Evolutionary conservation across 306 rosid species (phyloP).

Genomic region (Spatholobus suberectus): DNA sequence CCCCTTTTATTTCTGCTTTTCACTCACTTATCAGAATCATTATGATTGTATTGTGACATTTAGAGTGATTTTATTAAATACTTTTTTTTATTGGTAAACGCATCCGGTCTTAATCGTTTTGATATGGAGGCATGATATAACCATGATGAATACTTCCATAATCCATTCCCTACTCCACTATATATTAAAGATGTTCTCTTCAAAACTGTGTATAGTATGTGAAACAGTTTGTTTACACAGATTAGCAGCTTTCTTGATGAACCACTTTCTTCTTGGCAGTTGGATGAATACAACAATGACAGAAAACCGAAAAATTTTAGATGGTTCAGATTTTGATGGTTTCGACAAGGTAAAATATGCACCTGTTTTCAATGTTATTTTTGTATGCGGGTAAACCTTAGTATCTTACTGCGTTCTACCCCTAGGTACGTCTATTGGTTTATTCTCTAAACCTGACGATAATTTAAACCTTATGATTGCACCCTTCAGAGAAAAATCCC

Average conservation of each 20-base stretch:
- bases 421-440: not conserved
- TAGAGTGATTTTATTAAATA: not conserved
- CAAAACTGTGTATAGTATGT: not conserved
- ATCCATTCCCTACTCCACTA: slow-evolving; percentile 13
- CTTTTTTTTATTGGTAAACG: not conserved
- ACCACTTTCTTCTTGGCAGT: slow-evolving; percentile 54
- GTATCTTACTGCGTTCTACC: slow-evolving; percentile 1
- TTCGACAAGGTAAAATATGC: slow-evolving; percentile 75
- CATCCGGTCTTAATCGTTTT: slow-evolving; percentile 6
- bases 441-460: slow-evolving; percentile 15
- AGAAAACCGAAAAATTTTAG: slow-evolving; percentile 67
- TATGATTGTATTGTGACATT: not conserved
- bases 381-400: not conserved
- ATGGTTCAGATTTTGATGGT: slow-evolving; percentile 78
- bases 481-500: slow-evolving; percentile 84
- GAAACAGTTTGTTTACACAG: slow-evolving; percentile 15
- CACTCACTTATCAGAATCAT: slow-evolving; percentile 12
- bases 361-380: slow-evolving; percentile 21
- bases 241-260: slow-evolving; percentile 31
- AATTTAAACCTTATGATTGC: slow-evolving; percentile 35
- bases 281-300: slow-evolving; percentile 87
- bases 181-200: slow-evolving; percentile 4
- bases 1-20: not conserved
- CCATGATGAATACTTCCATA: slow-evolving; percentile 8
- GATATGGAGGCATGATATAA: not conserved